Conservation (phyloP, 2,329 filamentous ascomycete species). For the Trichophyton equinum region DNA sequence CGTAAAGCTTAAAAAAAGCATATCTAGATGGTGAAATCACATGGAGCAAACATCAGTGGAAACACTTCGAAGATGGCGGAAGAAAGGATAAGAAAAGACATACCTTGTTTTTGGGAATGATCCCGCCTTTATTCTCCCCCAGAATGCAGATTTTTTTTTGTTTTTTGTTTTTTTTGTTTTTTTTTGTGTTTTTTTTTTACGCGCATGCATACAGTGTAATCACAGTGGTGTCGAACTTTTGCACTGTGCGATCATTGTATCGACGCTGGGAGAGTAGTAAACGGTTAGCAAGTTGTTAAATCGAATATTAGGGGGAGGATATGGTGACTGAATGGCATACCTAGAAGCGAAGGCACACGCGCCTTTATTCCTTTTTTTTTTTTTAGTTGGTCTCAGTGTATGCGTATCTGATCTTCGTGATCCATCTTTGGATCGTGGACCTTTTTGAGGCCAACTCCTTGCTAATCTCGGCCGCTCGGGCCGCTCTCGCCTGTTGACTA, state of each 20-base stretch:
- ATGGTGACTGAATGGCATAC: background rate
- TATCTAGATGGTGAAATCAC: background rate
- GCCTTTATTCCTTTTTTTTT: background rate
- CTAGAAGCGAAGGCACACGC: slow-evolving; percentile 5
- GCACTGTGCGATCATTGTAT: background rate
- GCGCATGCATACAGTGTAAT: background rate
- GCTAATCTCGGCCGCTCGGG: background rate
- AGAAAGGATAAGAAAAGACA: background rate
- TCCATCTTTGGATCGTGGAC: slow-evolving; percentile 3
- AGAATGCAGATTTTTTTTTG: background rate
- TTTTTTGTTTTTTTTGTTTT: too few species aligned
- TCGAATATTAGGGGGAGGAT: background rate
- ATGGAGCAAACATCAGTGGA: background rate
- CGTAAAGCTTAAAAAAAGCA: slow-evolving; percentile 1
- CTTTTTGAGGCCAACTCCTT: background rate
- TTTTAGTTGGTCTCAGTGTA: slow-evolving; percentile 1
- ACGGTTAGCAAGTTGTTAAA: background rate
- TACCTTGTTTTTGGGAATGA: background rate
- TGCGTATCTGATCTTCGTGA: slow-evolving; percentile 6
- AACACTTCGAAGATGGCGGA: background rate
- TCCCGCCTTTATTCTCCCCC: background rate
- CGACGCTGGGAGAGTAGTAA: background rate
- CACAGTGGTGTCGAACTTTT: slow-evolving; percentile 1
- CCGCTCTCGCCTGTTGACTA: slow-evolving; percentile 2
- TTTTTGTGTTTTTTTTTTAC: too few species aligned